Evolutionary conservation across 2,329 filamentous ascomycete species (phyloP), one percentile per base, ranked within the genome.

Genomic region (Podosphaera aphanis): DNA sequence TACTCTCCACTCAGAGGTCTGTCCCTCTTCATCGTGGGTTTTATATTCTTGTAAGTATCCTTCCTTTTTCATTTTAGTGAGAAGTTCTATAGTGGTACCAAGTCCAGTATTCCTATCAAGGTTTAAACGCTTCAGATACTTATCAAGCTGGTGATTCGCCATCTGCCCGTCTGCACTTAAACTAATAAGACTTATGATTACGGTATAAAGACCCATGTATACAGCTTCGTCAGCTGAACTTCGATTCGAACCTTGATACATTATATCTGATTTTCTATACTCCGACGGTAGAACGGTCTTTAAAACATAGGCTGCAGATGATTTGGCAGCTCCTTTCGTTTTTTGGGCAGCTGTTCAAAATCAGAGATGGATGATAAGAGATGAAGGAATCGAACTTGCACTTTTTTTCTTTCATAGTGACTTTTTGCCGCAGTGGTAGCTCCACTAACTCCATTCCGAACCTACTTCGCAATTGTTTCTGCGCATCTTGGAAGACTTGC

Each of bases 381-480:
- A 20, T n/a, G 37, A 42, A 25, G 5, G 6, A 20, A 6, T 18
- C 20, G 3, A n/a, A 57, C 64, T 49, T 63, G 77, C 79, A 81
- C 67, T 81, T 77, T 54, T 83, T 74, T 58, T 93, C 82, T 48
- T 75, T 76, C 29, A 93, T 63, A 0, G 84, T 84, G 43, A 82
- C 70, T 61, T 85, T 92, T 56, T 94, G 88, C 56, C 72, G 73
- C 1, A 71, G 67, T 0, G 90, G 85, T 43, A 95, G 67, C 62
- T 94, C 86, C 3, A 74, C 69, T 68, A 98, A 72, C 59, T 86
- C 72, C 85, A 95, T 93, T n/a, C 90, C 90, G 62, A 93, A 95
- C 1, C 77, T 70, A 1, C 64, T 64, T 42, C 69, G 66, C 33
- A 98, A 65, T 52, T 81, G 72, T 29, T 66, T 62, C 60, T 98